Base-by-base conservation (phyloP, 108 stramenopile genomes). In the Fistulifera pelliculosa region DNA sequence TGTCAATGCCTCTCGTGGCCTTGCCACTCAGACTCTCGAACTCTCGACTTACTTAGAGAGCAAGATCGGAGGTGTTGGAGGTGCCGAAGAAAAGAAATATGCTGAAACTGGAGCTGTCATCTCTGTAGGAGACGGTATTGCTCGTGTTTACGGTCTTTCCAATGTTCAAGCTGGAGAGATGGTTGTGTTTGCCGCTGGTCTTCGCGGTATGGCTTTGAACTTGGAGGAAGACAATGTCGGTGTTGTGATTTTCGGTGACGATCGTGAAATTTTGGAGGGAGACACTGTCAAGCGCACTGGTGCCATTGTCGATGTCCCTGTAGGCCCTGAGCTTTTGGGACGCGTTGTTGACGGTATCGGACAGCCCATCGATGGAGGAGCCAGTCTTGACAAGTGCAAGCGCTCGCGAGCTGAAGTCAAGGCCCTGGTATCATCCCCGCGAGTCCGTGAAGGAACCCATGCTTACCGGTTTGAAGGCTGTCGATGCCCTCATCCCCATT, bases 91-190 rank as follows among this genome's bases (percentile, higher is more conserved):
- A n/a, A 83, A 81, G 57, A 80, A 90, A 68, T 94, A 90, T 70
- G 92, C 92, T 69, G 97, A 98, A 73, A 94, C 96, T 47, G 97
- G 97, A 64, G 80, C 96, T 56, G 98, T 98, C 64, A 96, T 98
- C 64, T 95, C 95, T 28, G 96, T 99, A 21, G 98, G 98, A 83
- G 98, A 99, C 73, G 98, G 98, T 80, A 99, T 99, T 69, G 98
- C 98, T 63, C 98, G 98, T 71, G 98, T 99, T 19, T 99, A 97
- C 78, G 98, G 98, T 62, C 87, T 99, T 52, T 91, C 94, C 86
- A 96, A 96, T 65, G 96, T 99, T 76, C 98, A 99, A 74, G 98
- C 98, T 59, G 98, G 98, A 71, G 98, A 99, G 95, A 96, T 98
- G 96, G 93, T 96, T 71, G 94, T 94, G 64, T 97, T 97, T 54